These are phyloP conservation scores for Coemansia sp. DNA, from an alignment of 192 early-diverging fungal genomes.

Conservation along the genomic window DNA sequence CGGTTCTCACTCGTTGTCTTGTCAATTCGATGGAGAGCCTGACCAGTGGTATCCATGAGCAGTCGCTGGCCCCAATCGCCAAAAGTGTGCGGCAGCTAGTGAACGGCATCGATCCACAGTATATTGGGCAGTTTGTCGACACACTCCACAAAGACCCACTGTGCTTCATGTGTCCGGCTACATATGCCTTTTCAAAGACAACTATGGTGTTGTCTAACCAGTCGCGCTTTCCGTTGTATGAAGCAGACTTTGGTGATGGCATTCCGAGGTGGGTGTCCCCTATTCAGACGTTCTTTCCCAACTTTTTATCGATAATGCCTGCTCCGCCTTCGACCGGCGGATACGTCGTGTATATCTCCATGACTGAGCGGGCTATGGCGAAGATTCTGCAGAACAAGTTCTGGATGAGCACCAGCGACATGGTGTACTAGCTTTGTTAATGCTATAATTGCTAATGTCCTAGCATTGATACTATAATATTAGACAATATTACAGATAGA, in stretches of 20 bases:
- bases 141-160: neutral
- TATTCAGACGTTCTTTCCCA: neutral
- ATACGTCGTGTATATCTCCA: constrained; percentile 3
- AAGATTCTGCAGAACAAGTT: neutral
- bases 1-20: neutral
- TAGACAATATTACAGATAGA: neutral
- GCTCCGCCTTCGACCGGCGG: constrained; percentile 7
- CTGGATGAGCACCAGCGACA: neutral
- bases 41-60: neutral
- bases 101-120: neutral
- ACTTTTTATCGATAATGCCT: neutral
- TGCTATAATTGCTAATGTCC: neutral
- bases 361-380: constrained; percentile 5
- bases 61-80: neutral
- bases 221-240: constrained; percentile 21
- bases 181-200: neutral
- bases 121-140: constrained; percentile 6
- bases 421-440: neutral
- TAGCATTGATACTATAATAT: neutral
- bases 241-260: constrained; percentile 28
- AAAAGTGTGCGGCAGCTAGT: constrained; percentile 5
- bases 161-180: constrained; percentile 9
- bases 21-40: neutral
- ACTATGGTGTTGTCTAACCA: constrained; percentile 24
- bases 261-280: constrained; percentile 25